phyloP scores from a whole-genome alignment of 2,329 filamentous ascomycete genomes.

The Didymella pomorum region DNA sequence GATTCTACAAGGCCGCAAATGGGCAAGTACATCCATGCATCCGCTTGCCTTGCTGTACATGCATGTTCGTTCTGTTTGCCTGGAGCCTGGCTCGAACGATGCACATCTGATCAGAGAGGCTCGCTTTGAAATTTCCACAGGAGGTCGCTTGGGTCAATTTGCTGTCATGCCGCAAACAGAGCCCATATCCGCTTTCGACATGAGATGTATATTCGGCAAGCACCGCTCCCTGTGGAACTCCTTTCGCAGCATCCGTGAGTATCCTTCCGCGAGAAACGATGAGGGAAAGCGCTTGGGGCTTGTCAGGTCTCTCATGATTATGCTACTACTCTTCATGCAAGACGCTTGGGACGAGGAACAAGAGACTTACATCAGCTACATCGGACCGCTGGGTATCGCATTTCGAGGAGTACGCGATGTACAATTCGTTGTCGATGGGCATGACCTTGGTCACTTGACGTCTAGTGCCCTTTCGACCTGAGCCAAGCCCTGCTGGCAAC shows the following conservation, averaged over 20 bases:
- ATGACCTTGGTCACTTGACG: conserved; percentile 9
- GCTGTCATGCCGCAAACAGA: background rate
- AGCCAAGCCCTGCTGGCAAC: background rate
- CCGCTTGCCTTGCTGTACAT: conserved; percentile 12
- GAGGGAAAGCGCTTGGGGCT: background rate
- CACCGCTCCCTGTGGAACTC: conserved; percentile 19
- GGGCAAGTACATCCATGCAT: conserved; percentile 9
- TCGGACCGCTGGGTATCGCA: conserved; percentile 9
- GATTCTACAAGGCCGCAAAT: conserved; percentile 15
- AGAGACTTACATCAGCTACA: conserved; percentile 8
- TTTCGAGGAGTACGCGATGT: conserved; percentile 13
- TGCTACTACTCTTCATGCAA: conserved; percentile 13
- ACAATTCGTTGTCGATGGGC: conserved; percentile 7
- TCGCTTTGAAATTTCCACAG: conserved; percentile 7
- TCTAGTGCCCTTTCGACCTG: background rate
- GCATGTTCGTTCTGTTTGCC: conserved; percentile 11
- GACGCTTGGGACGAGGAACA: conserved; percentile 19
- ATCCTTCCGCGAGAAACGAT: conserved; percentile 3
- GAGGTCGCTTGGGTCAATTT: background rate
- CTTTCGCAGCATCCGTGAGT: conserved; percentile 15
- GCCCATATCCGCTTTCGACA: background rate
- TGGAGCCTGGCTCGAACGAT: background rate
- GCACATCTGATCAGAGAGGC: background rate
- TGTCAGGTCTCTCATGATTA: conserved; percentile 11
- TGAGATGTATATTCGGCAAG: conserved; percentile 18